Base-by-base conservation (phyloP, 1,284 basidiomycete species). In the Pascua sp. region DNA sequence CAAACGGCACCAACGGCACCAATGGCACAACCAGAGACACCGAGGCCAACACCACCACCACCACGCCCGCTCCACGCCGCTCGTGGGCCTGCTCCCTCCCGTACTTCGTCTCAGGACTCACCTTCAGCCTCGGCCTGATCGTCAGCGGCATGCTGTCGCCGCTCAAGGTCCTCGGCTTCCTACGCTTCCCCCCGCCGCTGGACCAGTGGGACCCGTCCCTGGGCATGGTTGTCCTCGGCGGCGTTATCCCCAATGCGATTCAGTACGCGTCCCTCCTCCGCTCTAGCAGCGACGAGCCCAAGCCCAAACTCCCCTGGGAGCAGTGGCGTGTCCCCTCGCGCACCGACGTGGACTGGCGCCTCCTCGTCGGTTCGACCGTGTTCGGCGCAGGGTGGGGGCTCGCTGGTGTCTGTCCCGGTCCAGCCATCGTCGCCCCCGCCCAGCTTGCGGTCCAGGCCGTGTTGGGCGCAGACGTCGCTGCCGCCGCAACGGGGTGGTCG, bases 361-460 rank as follows among this genome's bases (percentile, higher is more conserved):
- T 88, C 36, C 45, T 88, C 12, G 49, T 69, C 40, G 86, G 86
- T 15, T 79, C 84, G 2, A 79, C 79, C 15, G 62, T 84, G 36
- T 88, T 88, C 69, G 86, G 86, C 44, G 63, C 84, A 15, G 86
- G 86, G 2, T 88, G 86, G 86, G 86, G 84, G 1, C 66, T 85
- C 42, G 76, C 79, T 45, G 86, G 86, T 18, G 77, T 87, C 42
- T 88, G 86, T 68, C 86, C 75, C 11, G 71, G 75, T 12, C 77
- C 77, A 1, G 71, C 64, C 1, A 40, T 77, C 8, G 68, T 68
- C 12, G 46, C 61, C 2, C 16, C 17, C 11, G 53, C 53, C 38
- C 38, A 50, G 40, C 44, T 63, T 11, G 45, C 16, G 16, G 51
- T 55, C 17, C 32, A 47, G 12, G 43, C 47, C 4, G 11, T n/a